Base-by-base conservation (phyloP, 1,284 basidiomycete genomes). In the Farysia itapuensis region DNA sequence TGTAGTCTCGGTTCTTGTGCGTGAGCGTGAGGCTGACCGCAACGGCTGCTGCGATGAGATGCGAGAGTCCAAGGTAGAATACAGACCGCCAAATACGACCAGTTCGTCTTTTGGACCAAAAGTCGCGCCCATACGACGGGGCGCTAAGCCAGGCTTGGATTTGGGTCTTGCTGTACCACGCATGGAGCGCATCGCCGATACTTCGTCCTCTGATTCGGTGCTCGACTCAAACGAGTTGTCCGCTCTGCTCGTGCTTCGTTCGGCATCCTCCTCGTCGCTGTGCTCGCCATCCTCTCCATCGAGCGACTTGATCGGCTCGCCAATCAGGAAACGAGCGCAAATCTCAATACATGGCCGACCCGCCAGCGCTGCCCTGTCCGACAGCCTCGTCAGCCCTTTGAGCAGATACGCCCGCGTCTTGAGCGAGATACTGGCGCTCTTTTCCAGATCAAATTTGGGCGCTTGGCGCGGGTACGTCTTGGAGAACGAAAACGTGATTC, bases 391-490 rank as follows among this genome's bases (percentile, higher is more conserved):
- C 29, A 67, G 22, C 1, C 51, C 50, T 1, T 57, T 51, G 38
- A 72, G 52, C 23, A 76, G 47, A 26, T 69, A 67, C 1, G 71
- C 58, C 12, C 72, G 60, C 19, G 67, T 70, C 43, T 64, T 65
- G 43, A 68, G 50, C 1, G 64, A 58, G 37, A 76, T 66, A 18
- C 46, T 66, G 25, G 64, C 60, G 35, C 64, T 70, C 39, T 60
- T 63, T 26, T 76, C 74, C 13, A 76, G 60, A 14, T 76, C 67
- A 41, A 68, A 70, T 11, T 52, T 43, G 15, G 70, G 69, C 24
- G 67, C 39, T 19, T 56, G 35, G 25, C 36, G 40, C 2, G 74
- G 74, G 33, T 76, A 76, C 16, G 25, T 24, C 0, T 39, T n/a
- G 3, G 74, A 71, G 31, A 72, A 75, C 22, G 34, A 43, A 42